These are phyloP conservation scores for Huntiella decipiens DNA, from an alignment of 2,329 filamentous ascomycete species.

Conservation along the genomic window DNA sequence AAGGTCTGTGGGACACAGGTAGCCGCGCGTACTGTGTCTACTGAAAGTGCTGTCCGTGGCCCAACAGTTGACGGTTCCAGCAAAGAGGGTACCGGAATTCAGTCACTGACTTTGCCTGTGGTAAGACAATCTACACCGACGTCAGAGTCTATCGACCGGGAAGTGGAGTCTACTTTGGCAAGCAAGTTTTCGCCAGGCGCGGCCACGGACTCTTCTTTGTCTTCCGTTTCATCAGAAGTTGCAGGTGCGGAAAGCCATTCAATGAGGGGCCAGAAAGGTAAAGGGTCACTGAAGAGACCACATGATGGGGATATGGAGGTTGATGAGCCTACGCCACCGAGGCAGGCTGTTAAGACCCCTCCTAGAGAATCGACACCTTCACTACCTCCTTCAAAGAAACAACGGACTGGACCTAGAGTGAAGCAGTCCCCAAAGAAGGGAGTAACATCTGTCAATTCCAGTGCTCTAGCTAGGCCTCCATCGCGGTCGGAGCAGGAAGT, in stretches of 20 bases:
- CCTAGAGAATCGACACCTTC: constrained; percentile 44
- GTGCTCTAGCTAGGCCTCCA: constrained; percentile 46
- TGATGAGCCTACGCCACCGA: constrained; percentile 27
- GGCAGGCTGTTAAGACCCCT: constrained; percentile 27
- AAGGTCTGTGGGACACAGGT: constrained; percentile 12
- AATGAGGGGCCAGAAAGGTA: constrained; percentile 1
- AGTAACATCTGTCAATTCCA: constrained; percentile 36
- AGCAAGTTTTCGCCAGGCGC: not conserved
- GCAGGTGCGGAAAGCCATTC: not conserved
- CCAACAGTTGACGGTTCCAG: not conserved
- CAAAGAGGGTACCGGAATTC: constrained; percentile 2
- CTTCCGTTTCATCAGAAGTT: constrained; percentile 1
- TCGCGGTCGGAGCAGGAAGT: constrained; percentile 18
- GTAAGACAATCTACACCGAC: not conserved
- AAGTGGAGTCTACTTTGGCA: constrained; percentile 3
- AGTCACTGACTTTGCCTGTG: constrained; percentile 6
- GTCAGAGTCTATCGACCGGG: constrained; percentile 3
- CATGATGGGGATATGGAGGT: constrained; percentile 35
- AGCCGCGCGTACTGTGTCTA: constrained; percentile 17
- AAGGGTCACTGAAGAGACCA: constrained; percentile 31
- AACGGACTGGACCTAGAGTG: constrained; percentile 41
- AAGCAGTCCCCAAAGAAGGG: constrained; percentile 67
- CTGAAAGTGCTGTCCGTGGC: constrained; percentile 23
- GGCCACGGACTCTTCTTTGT: constrained; percentile 5
- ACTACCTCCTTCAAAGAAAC: constrained; percentile 37